These are phyloP conservation scores for Parathielavia hyrcaniae DNA, from an alignment of 495 filamentous ascomycete genomes.

Conservation along the genomic window DNA sequence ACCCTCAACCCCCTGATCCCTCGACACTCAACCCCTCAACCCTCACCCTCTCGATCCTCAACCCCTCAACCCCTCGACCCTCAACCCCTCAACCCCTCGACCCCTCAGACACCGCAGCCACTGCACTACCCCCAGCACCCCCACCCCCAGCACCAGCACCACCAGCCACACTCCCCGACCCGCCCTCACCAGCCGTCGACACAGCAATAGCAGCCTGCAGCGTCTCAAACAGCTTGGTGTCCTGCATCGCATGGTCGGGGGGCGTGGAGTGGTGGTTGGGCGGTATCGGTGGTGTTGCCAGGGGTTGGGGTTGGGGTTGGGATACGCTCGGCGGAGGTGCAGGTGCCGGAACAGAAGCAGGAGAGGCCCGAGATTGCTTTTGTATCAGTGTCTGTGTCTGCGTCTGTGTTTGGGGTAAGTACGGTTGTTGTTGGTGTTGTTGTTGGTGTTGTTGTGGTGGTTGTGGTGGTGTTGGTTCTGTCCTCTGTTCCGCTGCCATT, in stretches of 20 bases:
- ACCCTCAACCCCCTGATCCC: too few species aligned
- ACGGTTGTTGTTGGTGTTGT: conserved; percentile 3
- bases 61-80: too few species aligned
- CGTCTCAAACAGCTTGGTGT: conserved; percentile 22
- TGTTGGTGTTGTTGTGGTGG: too few species aligned
- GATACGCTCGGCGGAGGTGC: too few species aligned
- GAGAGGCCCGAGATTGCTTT: conserved; percentile 3
- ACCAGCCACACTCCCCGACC: too few species aligned
- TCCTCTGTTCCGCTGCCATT: neutral
- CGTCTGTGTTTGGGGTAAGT: neutral
- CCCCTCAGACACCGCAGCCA: too few species aligned
- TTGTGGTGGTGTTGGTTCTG: conserved; percentile 4
- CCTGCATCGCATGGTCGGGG: conserved; percentile 27
- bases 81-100: too few species aligned
- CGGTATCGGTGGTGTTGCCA: conserved; percentile 15
- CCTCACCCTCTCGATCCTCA: too few species aligned
- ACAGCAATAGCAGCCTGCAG: conserved; percentile 25
- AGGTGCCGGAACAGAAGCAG: neutral
- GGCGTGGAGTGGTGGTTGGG: conserved; percentile 29
- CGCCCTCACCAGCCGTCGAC: neutral
- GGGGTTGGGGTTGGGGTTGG: neutral
- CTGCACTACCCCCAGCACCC: too few species aligned
- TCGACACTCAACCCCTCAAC: too few species aligned
- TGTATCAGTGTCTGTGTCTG: neutral
- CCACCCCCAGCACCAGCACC: too few species aligned